Conservation (phyloP, 495 filamentous ascomycete species). For the Barbatosphaeria neglecta region DNA sequence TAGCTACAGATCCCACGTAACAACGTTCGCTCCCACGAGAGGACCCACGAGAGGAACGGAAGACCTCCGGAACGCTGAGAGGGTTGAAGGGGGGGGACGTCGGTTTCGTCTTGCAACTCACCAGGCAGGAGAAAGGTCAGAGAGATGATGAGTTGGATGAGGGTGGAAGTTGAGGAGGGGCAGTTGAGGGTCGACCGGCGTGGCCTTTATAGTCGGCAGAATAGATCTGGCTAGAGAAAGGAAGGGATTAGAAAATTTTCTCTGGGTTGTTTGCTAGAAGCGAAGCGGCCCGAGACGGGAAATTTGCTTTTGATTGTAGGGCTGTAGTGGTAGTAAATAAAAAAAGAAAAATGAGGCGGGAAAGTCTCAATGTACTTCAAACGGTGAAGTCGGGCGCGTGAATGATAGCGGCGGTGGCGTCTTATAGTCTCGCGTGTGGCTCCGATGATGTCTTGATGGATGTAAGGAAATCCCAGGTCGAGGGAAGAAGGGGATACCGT, state of each 20-base stretch:
- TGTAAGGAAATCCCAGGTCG: too few species aligned
- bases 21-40: too few species aligned
- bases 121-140: neutral
- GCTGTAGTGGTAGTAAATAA: slow-evolving; percentile 14
- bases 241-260: slow-evolving; percentile 1
- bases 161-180: neutral
- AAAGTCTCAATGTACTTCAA: slow-evolving; percentile 10
- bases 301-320: slow-evolving; percentile 10
- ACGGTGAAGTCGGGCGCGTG: too few species aligned
- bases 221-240: neutral
- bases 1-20: too few species aligned
- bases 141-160: neutral
- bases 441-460: too few species aligned
- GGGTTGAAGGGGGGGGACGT: too few species aligned
- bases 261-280: slow-evolving; percentile 14
- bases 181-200: neutral
- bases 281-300: slow-evolving; percentile 10
- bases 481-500: neutral
- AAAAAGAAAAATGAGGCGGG: slow-evolving; percentile 5
- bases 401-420: too few species aligned
- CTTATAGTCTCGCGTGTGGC: too few species aligned
- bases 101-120: too few species aligned
- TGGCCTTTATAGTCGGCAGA: neutral
- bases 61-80: too few species aligned
- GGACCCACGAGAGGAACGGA: too few species aligned